A percentile compares a stretch with the other conserved stretches of the same genome.
phyloP scores from a whole-genome alignment of 2,329 filamentous ascomycete genomes.

The Drechslerella coelobrocha region DNA sequence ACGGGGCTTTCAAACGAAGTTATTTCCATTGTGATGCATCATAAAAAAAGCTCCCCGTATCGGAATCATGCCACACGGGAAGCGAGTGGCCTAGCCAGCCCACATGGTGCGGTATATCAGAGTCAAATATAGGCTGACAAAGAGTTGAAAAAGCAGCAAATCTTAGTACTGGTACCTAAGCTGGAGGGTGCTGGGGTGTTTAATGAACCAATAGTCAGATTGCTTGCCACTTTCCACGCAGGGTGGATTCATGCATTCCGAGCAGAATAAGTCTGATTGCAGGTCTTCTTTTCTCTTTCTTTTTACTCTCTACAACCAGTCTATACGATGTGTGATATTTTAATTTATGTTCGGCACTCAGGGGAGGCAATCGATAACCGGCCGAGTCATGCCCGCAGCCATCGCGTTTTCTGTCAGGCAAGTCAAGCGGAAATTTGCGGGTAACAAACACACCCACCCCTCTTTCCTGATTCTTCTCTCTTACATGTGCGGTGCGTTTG shows the following conservation, averaged over 20 bases:
- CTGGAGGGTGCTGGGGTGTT: not conserved
- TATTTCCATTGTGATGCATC: no score
- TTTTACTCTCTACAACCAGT: no score
- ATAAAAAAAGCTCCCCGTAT: no score
- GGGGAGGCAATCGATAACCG: not conserved
- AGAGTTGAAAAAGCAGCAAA: not conserved
- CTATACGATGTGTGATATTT: no score
- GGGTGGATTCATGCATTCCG: no score
- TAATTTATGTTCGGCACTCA: not conserved
- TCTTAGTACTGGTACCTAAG: not conserved
- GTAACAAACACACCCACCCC: no score
- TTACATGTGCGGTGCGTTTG: no score
- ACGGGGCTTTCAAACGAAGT: no score
- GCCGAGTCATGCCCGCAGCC: conserved; percentile 2
- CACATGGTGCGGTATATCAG: not conserved
- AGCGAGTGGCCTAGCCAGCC: not conserved
- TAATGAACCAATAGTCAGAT: conserved; percentile 4
- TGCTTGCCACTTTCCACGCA: not conserved
- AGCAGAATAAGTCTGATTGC: no score
- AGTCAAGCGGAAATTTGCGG: no score
- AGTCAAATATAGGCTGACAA: not conserved
- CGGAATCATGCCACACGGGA: conserved; percentile 8
- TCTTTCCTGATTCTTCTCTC: no score
- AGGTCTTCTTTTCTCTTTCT: no score
- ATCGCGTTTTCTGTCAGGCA: not conserved